A percentile compares a stretch with the other conserved stretches of the same genome.
These are phyloP conservation scores for Heritiera fomes DNA, from an alignment of 345 rosid species.

Conservation along the genomic window DNA sequence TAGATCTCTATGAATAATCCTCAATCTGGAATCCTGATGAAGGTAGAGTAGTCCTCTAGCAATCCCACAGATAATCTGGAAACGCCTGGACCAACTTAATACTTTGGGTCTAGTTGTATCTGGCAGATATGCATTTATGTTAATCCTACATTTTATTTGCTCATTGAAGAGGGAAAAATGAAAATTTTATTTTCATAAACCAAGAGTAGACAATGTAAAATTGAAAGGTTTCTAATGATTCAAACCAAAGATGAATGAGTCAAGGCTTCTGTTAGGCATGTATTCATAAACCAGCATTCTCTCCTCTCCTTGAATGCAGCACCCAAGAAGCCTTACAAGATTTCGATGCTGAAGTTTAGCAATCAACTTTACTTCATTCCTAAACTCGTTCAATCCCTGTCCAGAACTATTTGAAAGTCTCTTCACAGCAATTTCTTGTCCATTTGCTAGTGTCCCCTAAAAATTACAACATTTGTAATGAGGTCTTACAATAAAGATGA, in stretches of 20 bases:
- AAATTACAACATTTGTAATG: not conserved
- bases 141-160: not conserved
- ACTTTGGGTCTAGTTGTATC: not conserved
- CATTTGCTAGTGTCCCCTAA: conserved; percentile 43
- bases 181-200: not conserved
- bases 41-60: conserved; percentile 23
- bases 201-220: not conserved
- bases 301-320: conserved; percentile 37
- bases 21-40: conserved; percentile 21
- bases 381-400: conserved; percentile 48
- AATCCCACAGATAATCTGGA: conserved; percentile 10
- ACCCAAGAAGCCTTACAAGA: conserved; percentile 46
- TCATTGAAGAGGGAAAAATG: not conserved
- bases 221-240: not conserved
- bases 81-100: conserved; percentile 15
- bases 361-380: conserved; percentile 43
- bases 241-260: conserved; percentile 34
- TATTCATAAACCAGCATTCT: conserved; percentile 38
- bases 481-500: not conserved
- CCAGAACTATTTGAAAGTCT: conserved; percentile 46
- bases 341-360: conserved; percentile 57
- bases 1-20: conserved; percentile 26
- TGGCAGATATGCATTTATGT: not conserved
- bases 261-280: conserved; percentile 37
- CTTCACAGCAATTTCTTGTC: conserved; percentile 54